Conservation (phyloP, 306 rosid genomes). For the Acacia confusa region DNA sequence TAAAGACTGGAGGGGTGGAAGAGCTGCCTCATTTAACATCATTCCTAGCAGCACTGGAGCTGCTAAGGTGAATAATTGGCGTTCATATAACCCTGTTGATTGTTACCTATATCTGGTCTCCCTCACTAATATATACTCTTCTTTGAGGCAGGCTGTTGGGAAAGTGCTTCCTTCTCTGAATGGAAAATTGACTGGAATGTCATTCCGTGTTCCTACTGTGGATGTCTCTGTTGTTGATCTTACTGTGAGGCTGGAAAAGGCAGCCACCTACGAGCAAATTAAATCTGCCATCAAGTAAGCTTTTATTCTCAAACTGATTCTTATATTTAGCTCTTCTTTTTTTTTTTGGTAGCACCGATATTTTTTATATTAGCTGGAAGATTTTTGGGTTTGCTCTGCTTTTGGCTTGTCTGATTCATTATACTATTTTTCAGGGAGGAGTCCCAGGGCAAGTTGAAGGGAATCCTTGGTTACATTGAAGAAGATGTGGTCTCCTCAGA, state of each 20-base stretch:
- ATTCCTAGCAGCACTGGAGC: constrained; percentile 98
- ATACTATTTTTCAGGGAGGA: constrained; percentile 55
- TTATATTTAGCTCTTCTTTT: too few relatives aligned
- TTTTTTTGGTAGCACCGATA: too few relatives aligned
- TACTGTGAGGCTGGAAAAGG: constrained; percentile 63
- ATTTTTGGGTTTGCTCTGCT: not conserved
- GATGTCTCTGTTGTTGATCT: constrained; percentile 86
- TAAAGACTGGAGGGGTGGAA: constrained; percentile 97
- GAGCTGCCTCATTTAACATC: constrained; percentile 91
- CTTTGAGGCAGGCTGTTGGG: constrained; percentile 53
- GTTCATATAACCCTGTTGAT: not conserved
- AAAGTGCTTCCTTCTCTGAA: constrained; percentile 70
- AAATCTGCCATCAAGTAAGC: constrained; percentile 76
- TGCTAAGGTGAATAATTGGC: constrained; percentile 62
- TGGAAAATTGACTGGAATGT: constrained; percentile 86
- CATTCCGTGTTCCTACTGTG: constrained; percentile 79
- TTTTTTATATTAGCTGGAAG: not conserved
- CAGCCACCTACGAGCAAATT: constrained; percentile 54
- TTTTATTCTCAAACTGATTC: not conserved
- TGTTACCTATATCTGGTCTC: not conserved
- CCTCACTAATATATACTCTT: not conserved
- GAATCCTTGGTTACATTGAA: constrained; percentile 75
- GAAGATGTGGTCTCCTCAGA: constrained; percentile 77
- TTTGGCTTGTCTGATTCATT: not conserved
- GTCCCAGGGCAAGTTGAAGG: constrained; percentile 74